Base-by-base conservation (phyloP, 106 monocot species). In the Dendrobium chrysotoxum region DNA sequence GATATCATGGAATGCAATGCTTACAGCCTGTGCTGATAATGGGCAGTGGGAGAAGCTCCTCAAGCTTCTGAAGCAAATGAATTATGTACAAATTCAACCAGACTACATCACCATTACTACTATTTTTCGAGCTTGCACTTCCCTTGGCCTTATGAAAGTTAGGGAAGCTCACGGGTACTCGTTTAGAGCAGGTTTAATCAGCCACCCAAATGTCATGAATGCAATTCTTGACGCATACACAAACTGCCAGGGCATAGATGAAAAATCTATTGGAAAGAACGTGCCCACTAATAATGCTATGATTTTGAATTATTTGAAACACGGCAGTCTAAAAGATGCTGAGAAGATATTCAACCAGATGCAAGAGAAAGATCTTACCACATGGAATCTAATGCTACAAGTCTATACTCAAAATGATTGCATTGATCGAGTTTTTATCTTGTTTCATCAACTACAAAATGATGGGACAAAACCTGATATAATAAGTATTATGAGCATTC, bases 1-100 rank as follows among this genome's bases (percentile, higher is more conserved):
- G 55, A 75, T 90, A 79, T 95, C 92, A 15, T 95, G 92, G 92
- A 95, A 95, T 80, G 40, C 95, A 39, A 87, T 92, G 85, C 84
- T 92, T 39, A 80, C 86, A 16, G 86, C 75, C 81, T 87, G 78
- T 76, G 84, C 77, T 16, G 85, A 90, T 65, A 86, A 81, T 79
- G 79, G 50, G 9, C 79, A 80, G 12, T 79, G 75, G 85, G 81
- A 75, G 23, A 82, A 85, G 57, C 86, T 86, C 42, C 9, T 78
- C 10, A 78, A 47, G 17, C 79, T 92, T 23, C 75, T 88, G 28
- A 47, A 80, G 76, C 75, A 83, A 76, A 92, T 92, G 90, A 53
- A 54, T 54, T 4, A 25, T 38, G 65, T 76, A 39, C 81, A 81
- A 77, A 72, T 86, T 41, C 55, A 50, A 40, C 87, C 86, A 23